Evolutionary conservation across 805 yeast genomes (phyloP).

Genomic region (Millerozyma miso): DNA sequence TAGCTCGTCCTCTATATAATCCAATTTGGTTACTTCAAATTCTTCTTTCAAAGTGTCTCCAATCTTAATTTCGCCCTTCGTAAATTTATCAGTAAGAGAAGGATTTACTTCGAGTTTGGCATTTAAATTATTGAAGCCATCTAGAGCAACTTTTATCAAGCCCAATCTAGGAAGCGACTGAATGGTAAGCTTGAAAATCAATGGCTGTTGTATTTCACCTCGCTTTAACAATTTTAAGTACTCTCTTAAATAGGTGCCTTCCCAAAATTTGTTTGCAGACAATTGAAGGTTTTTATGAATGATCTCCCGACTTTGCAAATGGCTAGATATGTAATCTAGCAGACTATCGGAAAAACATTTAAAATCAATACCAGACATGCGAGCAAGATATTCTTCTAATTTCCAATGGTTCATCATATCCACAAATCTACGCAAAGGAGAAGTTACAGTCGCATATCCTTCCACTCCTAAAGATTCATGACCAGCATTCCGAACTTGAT

Average conservation of each 20-base stretch:
- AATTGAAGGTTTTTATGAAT: constrained; percentile 20
- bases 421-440: constrained; percentile 81
- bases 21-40: constrained; percentile 22
- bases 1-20: constrained; percentile 33
- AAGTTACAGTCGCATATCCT: constrained; percentile 71
- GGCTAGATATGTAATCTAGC: constrained; percentile 19
- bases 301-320: constrained; percentile 29
- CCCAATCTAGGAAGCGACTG: constrained; percentile 24
- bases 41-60: constrained; percentile 19
- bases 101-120: constrained; percentile 20
- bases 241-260: constrained; percentile 29
- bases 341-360: constrained; percentile 2
- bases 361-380: not conserved
- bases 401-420: constrained; percentile 84
- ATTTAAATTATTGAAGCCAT: constrained; percentile 21
- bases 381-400: constrained; percentile 25
- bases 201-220: constrained; percentile 14
- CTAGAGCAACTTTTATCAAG: constrained; percentile 19
- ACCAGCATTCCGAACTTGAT: constrained; percentile 37
- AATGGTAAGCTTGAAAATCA: constrained; percentile 20
- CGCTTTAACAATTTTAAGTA: constrained; percentile 17
- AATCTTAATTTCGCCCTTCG: constrained; percentile 15
- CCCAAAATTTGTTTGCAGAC: constrained; percentile 32
- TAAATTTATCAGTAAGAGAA: constrained; percentile 14
- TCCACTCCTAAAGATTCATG: constrained; percentile 66